Conservation (phyloP, 306 rosid genomes). For the Prosopis cineraria region DNA sequence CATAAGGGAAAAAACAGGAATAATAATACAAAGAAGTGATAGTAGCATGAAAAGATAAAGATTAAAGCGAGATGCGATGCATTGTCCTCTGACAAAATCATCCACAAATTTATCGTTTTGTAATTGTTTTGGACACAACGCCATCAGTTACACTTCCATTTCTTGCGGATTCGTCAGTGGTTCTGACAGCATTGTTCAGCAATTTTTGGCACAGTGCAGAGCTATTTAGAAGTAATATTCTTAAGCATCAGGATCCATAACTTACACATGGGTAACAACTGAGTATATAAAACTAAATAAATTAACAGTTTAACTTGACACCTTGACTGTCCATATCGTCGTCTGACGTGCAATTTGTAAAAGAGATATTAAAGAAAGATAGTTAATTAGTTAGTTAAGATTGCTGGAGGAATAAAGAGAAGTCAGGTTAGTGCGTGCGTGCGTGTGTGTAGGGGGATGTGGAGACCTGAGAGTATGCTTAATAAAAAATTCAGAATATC, state of each 20-base stretch:
- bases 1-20: background rate
- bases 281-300: conserved; percentile 1
- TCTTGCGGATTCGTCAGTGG: background rate
- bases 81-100: background rate
- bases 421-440: no score
- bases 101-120: background rate
- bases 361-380: no score
- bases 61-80: background rate
- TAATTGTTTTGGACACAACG: background rate
- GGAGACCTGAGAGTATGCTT: no score
- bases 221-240: background rate
- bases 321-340: conserved; percentile 2
- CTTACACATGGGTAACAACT: background rate
- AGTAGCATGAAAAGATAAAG: background rate
- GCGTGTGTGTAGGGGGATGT: no score
- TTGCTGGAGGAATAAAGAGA: no score
- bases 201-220: conserved; percentile 17
- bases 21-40: conserved; percentile 2
- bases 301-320: background rate
- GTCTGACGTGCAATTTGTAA: no score
- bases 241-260: conserved; percentile 14
- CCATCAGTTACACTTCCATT: conserved; percentile 7
- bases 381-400: no score
- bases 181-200: background rate
- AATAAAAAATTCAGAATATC: no score